Percentiles rank a stretch among this genome's conserved stretches.
Conservation (phyloP, 805 yeast species). For the Ogataea sp. region DNA sequence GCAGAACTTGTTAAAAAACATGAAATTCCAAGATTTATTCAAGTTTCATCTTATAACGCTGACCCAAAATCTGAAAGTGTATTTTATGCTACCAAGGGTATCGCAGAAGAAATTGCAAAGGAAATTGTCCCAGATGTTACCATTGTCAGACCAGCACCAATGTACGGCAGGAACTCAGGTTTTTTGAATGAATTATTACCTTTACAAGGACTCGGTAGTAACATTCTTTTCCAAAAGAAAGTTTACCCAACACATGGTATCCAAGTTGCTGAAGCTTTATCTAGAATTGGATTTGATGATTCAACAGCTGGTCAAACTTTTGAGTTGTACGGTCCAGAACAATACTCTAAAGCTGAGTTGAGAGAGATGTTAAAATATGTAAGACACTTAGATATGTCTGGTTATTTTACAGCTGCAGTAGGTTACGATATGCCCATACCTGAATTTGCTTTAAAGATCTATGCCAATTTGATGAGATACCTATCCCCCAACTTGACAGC, state of each 20-base stretch:
- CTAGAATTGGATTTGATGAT: slow-evolving; percentile 74
- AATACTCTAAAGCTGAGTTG: slow-evolving; percentile 51
- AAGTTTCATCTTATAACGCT: slow-evolving; percentile 76
- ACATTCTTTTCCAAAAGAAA: slow-evolving; percentile 59
- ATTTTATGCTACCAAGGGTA: slow-evolving; percentile 73
- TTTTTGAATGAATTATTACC: slow-evolving; percentile 56
- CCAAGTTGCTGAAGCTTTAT: slow-evolving; percentile 76
- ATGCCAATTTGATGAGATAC: slow-evolving; percentile 35
- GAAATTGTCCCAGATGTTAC: slow-evolving; percentile 68
- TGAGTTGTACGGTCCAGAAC: slow-evolving; percentile 70
- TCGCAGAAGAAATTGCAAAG: slow-evolving; percentile 65
- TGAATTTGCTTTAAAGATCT: slow-evolving; percentile 33
- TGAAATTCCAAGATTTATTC: slow-evolving; percentile 66
- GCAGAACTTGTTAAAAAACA: slow-evolving; percentile 64
- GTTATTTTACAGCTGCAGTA: slow-evolving; percentile 27
- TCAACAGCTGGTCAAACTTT: slow-evolving; percentile 67
- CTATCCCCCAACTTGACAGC: slow-evolving; percentile 27
- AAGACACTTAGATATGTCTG: slow-evolving; percentile 26
- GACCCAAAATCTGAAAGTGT: slow-evolving; percentile 56
- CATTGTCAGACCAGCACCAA: slow-evolving; percentile 77
- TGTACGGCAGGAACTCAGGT: slow-evolving; percentile 69
- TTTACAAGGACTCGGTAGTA: slow-evolving; percentile 49
- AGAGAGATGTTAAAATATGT: slow-evolving; percentile 58
- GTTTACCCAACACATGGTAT: slow-evolving; percentile 65
- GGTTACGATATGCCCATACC: slow-evolving; percentile 32